Evolutionary conservation across 495 filamentous ascomycete species (phyloP), one percentile per base, ranked within the genome.

Genomic region (Apodospora peruviana): DNA sequence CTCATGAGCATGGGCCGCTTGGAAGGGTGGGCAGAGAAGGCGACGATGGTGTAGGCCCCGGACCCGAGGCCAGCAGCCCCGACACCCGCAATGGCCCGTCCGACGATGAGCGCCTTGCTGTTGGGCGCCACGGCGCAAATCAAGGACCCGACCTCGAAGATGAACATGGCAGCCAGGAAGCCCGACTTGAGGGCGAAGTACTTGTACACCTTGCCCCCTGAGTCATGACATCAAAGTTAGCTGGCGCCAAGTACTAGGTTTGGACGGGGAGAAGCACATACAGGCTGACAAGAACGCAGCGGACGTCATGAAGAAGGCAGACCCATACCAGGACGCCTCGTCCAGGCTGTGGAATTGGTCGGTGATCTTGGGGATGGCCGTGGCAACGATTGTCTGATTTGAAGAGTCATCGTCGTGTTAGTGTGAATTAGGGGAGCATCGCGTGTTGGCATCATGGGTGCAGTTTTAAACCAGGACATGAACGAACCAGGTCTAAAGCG

Each of bases 121-220:
- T 58, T 75, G 0, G 77, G 79, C 5, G 78, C 76, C 8, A 69
- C 69, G 49, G 66, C 79, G 39, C 78, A 81, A 22, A 81, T 53
- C 2, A 72, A 61, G 19, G 70, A 76, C 0, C 79, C 79, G 24
- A 76, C 35, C 48, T 78, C 72, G 55, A 77, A 79, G 18, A 78
- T 39, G n/a, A 69, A 34, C 12, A 74, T 55, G 12, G 65, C 59
- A 14, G 50, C 22, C 2, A 75, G 36, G 44, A 69, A 79, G 1
- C 58, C 50, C 2, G n/a, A 5, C 52, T 76, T 77, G 10, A 76
- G 43, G 0, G 51, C 46, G 17, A 64, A 71, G 48, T 55, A 65
- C 14, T 58, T 62, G 50, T 52, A 66, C 0, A 56, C 25, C 22
- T 60, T 61, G 29, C 63, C 63, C 45, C 27, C 27, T 32, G 27